These are phyloP conservation scores for Penicillium goetzii DNA, from an alignment of 495 filamentous ascomycete species.

Conservation along the genomic window DNA sequence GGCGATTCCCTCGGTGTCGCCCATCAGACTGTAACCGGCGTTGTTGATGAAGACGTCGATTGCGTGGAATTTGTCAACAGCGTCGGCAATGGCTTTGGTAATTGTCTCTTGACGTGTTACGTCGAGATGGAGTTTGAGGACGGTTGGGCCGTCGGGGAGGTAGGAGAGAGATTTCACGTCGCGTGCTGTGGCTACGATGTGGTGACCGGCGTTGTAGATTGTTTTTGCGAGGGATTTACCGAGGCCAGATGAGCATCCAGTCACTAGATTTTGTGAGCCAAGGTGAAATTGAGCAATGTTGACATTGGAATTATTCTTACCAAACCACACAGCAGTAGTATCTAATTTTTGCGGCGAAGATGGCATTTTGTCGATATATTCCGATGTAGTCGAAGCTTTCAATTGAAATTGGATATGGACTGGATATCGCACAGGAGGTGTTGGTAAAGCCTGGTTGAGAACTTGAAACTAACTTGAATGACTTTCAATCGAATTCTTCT, in stretches of 20 bases:
- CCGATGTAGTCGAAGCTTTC: background rate
- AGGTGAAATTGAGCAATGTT: background rate
- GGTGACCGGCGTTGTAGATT: conserved; percentile 43
- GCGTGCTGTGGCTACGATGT: conserved; percentile 54
- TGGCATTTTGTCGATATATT: background rate
- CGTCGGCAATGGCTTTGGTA: conserved; percentile 39
- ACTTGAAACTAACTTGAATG: background rate
- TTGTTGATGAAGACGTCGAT: conserved; percentile 63
- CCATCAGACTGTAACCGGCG: conserved; percentile 53
- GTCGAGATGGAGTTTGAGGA: conserved; percentile 53
- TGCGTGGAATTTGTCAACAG: conserved; percentile 44
- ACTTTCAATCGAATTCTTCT: background rate
- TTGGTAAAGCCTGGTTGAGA: background rate
- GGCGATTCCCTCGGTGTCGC: conserved; percentile 48
- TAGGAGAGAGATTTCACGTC: conserved; percentile 31
- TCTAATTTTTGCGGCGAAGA: background rate
- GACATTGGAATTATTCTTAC: background rate
- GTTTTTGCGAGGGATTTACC: conserved; percentile 48
- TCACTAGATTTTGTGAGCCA: conserved; percentile 20
- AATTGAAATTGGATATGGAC: background rate
- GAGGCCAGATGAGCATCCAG: conserved; percentile 39
- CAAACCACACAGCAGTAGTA: conserved; percentile 19
- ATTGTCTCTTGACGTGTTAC: conserved; percentile 46
- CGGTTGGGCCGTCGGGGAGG: conserved; percentile 37
- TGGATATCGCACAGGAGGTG: background rate